Conservation (phyloP, 2,329 filamentous ascomycete genomes). For the Xylariaceae sp. region DNA sequence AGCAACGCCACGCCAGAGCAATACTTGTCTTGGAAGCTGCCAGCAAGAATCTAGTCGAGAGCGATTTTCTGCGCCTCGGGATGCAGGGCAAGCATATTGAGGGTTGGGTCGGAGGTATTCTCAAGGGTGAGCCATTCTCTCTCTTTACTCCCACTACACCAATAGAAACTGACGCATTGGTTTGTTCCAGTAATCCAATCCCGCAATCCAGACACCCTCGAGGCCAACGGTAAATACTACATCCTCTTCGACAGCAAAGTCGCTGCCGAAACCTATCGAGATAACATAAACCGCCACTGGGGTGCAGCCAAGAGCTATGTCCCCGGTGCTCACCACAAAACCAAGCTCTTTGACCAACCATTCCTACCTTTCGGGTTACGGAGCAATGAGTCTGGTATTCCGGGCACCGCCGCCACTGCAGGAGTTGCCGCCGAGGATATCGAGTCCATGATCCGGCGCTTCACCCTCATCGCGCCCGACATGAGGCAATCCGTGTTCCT, state of each 20-base stretch:
- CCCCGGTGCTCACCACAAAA: slow-evolving; percentile 28
- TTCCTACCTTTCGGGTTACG: slow-evolving; percentile 19
- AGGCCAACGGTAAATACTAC: slow-evolving; percentile 62
- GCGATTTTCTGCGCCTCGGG: slow-evolving; percentile 68
- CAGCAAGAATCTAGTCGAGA: slow-evolving; percentile 56
- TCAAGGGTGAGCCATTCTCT: slow-evolving; percentile 42
- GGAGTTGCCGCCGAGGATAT: no score
- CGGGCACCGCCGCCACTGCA: no score
- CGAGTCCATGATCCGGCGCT: no score
- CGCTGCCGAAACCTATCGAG: slow-evolving; percentile 60
- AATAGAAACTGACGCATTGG: background rate
- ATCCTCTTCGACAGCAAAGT: slow-evolving; percentile 60
- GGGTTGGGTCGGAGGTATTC: slow-evolving; percentile 62
- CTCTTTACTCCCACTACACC: background rate
- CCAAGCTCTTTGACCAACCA: slow-evolving; percentile 9
- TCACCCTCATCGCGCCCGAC: slow-evolving; percentile 33
- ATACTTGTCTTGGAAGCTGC: slow-evolving; percentile 57
- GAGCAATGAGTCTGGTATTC: no score
- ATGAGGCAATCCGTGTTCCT: slow-evolving; percentile 22
- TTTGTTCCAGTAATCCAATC: slow-evolving; percentile 53
- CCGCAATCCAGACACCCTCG: slow-evolving; percentile 60
- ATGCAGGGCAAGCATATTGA: slow-evolving; percentile 61
- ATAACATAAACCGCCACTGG: slow-evolving; percentile 50
- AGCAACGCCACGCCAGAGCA: slow-evolving; percentile 20
- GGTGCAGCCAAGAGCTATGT: slow-evolving; percentile 40